Percentiles rank a stretch among this genome's conserved stretches.
Evolutionary conservation across 371 early-diverging fungal genomes (phyloP).

Genomic region (Saksenaea oblongispora): DNA sequence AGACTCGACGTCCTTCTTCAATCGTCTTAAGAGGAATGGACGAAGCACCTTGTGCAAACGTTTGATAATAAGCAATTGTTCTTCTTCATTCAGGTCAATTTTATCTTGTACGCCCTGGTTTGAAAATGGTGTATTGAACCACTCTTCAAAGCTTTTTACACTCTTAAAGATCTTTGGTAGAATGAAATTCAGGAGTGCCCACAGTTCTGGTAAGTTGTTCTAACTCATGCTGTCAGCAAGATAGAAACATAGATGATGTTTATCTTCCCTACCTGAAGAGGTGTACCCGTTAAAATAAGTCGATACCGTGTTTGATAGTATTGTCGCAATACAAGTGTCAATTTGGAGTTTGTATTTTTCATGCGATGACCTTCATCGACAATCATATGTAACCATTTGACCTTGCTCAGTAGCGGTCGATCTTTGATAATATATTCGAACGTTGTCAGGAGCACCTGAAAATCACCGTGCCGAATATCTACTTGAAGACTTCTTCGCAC

Average conservation of each 20-base stretch:
- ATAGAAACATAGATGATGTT: neutral
- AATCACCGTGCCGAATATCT: conserved; percentile 75
- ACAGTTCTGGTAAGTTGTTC: conserved; percentile 99
- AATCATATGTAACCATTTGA: conserved; percentile 95
- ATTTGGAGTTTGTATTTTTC: conserved; percentile 93
- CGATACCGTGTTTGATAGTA: conserved; percentile 89
- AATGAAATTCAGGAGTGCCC: conserved; percentile 98
- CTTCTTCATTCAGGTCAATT: conserved; percentile 96
- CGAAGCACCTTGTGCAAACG: conserved; percentile 97
- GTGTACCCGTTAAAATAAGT: conserved; percentile 98
- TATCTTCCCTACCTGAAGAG: conserved; percentile 82
- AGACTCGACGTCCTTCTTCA: conserved; percentile 99
- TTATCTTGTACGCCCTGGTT: conserved; percentile 83
- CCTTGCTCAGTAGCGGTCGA: conserved; percentile 76
- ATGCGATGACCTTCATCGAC: conserved; percentile 99
- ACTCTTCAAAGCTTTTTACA: conserved; percentile 95
- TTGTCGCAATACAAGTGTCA: conserved; percentile 81
- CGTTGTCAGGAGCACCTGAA: conserved; percentile 96
- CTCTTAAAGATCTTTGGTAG: conserved; percentile 95
- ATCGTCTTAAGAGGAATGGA: conserved; percentile 95
- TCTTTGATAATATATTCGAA: conserved; percentile 98
- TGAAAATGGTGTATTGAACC: conserved; percentile 97
- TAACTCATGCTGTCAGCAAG: conserved; percentile 21
- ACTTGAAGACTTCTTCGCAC: conserved; percentile 74
- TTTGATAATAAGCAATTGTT: conserved; percentile 93